Percentiles rank a stretch among this genome's conserved stretches.
These are phyloP conservation scores for Apiospora pterosperma DNA, from an alignment of 2,329 filamentous ascomycete genomes.

Conservation along the genomic window DNA sequence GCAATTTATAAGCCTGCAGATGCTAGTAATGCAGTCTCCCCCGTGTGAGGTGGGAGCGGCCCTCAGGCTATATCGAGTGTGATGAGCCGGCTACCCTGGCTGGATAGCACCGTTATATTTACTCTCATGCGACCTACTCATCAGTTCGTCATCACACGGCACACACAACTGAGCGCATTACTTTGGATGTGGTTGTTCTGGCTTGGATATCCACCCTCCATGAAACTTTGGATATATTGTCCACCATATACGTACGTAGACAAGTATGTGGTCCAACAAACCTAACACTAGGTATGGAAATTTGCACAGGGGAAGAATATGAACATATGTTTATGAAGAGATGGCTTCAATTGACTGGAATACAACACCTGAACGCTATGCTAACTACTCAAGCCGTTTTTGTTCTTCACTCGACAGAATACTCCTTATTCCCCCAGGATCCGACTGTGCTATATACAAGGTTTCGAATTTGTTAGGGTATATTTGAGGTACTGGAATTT, in stretches of 20 bases:
- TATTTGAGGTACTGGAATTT: not conserved
- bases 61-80: not conserved
- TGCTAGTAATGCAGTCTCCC: not conserved
- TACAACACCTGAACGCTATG: conserved; percentile 1
- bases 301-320: not conserved
- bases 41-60: not conserved
- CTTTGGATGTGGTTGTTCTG: not conserved
- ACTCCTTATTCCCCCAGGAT: not conserved
- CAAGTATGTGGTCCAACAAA: not conserved
- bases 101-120: not conserved
- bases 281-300: not conserved
- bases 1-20: not conserved
- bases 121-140: not conserved
- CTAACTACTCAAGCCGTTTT: not conserved
- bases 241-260: not conserved
- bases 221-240: not conserved
- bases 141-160: not conserved
- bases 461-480: not conserved
- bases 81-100: not conserved
- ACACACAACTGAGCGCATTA: not conserved
- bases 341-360: not conserved
- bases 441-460: not conserved
- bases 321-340: not conserved
- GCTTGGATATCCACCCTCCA: not conserved
- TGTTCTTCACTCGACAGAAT: not conserved